Evolutionary conservation across 306 rosid species (phyloP), one percentile per base, ranked within the genome.

Genomic region (Fragaria nilgerrensis): DNA sequence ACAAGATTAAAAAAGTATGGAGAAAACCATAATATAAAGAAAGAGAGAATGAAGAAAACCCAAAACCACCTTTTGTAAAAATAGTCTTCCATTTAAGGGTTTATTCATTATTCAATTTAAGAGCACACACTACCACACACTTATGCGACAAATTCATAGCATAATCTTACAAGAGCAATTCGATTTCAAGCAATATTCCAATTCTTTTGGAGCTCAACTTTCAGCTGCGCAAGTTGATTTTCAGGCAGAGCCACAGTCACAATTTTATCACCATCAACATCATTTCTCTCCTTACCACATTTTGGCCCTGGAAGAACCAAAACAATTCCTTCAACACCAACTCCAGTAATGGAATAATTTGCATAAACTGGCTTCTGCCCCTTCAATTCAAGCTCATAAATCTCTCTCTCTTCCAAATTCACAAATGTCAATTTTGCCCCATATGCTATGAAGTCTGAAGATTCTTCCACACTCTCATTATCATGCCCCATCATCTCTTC

Each of bases 401-500:
- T 27, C 0, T 86, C 70, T 9, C 66, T 84, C 70, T 83, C 88
- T 81, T 91, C 98, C 77, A 93, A 68, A 76, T 93, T 85, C 10
- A 93, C 90, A 67, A 93, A 90, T 20, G 97, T 90, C 79, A 91
- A 76, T 11, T 80, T 85, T 7, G 94, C 89, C 9, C 98, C 98
- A 41, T 87, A 93, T 9, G 84, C 90, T 23, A 91, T 66, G 74
- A 39, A 87, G 29, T 90, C 92, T 5, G 53, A 74, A 8, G 15
- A 22, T 2, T 1, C 9, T 71, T 17, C 50, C 41, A 44, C 86
- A 68, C 82, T 75, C 37, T 78, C 75, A 15, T 6, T 49, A 17
- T 3, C 49, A 11, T 8, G 45, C 63, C 82, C 88, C 63, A 78
- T 78, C 74, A 79, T 1, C 27, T 74, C 88, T 48, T 84, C 81